phyloP scores from a whole-genome alignment of 208 protist genomes.

The Angomonas desouzai region DNA sequence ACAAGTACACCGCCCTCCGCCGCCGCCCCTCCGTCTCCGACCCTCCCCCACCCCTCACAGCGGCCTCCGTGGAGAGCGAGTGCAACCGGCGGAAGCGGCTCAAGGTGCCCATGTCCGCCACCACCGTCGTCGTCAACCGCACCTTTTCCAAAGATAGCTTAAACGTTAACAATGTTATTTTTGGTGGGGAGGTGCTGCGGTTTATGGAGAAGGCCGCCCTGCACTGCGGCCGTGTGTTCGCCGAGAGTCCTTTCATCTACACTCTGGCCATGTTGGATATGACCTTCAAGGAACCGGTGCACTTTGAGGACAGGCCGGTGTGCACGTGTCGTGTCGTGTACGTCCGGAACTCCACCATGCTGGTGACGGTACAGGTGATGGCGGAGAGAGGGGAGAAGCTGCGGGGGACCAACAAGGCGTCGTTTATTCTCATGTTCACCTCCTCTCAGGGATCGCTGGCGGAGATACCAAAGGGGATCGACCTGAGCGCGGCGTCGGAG shows the following conservation, averaged over 20 bases:
- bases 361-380: constrained; percentile 27
- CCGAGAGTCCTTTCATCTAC: constrained; percentile 19
- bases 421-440: constrained; percentile 28
- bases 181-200: constrained; percentile 31
- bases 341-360: constrained; percentile 31
- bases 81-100: neutral
- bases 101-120: neutral
- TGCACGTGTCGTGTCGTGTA: constrained; percentile 27
- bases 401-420: constrained; percentile 22
- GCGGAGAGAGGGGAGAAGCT: constrained; percentile 9
- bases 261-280: constrained; percentile 39
- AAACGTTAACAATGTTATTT: constrained; percentile 42
- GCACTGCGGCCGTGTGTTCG: constrained; percentile 36
- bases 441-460: constrained; percentile 5
- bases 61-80: constrained; percentile 2
- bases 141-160: constrained; percentile 14
- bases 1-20: constrained; percentile 22
- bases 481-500: constrained; percentile 10
- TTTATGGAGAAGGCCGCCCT: constrained; percentile 38
- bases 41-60: neutral
- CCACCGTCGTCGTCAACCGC: constrained; percentile 7
- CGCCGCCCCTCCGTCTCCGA: neutral
- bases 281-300: constrained; percentile 30
- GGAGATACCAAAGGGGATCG: constrained; percentile 9
- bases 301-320: constrained; percentile 15